Percentiles rank a stretch among this genome's conserved stretches.
phyloP scores from a whole-genome alignment of 2,329 filamentous ascomycete genomes.

The Botrytis sinoallii region DNA sequence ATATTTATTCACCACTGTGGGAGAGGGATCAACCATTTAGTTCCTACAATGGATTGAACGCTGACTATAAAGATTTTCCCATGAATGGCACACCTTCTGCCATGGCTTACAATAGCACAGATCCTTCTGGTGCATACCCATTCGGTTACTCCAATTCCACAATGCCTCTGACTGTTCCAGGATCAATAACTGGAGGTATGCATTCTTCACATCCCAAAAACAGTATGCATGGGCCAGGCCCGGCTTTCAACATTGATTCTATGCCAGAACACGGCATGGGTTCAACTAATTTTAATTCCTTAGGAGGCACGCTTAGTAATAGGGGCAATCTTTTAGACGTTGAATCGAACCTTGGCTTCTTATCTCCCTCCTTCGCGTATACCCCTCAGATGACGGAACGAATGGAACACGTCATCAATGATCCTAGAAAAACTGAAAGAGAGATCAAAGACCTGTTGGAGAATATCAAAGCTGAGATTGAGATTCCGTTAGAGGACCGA shows the following conservation, averaged over 20 bases:
- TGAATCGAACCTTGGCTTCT: slow-evolving; percentile 31
- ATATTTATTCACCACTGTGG: background rate
- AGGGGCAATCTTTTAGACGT: slow-evolving; percentile 31
- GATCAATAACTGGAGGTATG: slow-evolving; percentile 7
- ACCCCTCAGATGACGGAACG: slow-evolving; percentile 34
- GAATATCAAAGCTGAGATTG: slow-evolving; percentile 71
- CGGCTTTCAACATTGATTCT: slow-evolving; percentile 14
- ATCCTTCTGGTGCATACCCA: background rate
- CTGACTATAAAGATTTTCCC: background rate
- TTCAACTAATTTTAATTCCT: background rate
- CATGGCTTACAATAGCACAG: background rate
- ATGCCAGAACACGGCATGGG: background rate
- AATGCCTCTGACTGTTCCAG: background rate
- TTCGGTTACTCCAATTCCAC: slow-evolving; percentile 17
- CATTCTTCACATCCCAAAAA: background rate
- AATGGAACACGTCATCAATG: slow-evolving; percentile 36
- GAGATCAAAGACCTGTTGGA: slow-evolving; percentile 68
- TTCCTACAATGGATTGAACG: background rate
- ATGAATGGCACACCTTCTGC: background rate
- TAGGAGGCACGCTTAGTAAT: background rate
- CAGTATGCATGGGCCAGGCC: background rate
- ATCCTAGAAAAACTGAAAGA: slow-evolving; percentile 54
- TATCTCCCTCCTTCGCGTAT: slow-evolving; percentile 31
- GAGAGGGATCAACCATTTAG: background rate
- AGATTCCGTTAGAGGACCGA: slow-evolving; percentile 58